A percentile compares a stretch with the other conserved stretches of the same genome.
Evolutionary conservation across 2,329 filamentous ascomycete genomes (phyloP).

Genomic region (Phyllosticta ampelicida): DNA sequence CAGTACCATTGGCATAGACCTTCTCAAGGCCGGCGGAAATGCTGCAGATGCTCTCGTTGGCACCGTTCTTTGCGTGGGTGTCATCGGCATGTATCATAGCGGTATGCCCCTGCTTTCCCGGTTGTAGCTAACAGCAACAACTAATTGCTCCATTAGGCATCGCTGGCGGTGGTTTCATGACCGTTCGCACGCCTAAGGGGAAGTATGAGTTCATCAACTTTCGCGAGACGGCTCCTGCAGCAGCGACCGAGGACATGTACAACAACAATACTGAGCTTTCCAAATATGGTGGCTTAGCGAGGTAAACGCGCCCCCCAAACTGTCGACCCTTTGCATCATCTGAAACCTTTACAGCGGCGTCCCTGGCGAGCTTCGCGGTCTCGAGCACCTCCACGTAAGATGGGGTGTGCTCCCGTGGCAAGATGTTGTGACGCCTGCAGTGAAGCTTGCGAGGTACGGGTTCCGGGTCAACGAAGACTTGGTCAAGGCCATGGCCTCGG

Average conservation of each 20-base stretch:
- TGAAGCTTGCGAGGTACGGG: constrained; percentile 50
- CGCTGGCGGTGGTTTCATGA: constrained; percentile 83
- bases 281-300: constrained; percentile 57
- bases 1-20: constrained; percentile 35
- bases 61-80: constrained; percentile 37
- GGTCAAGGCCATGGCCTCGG: constrained; percentile 57
- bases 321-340: not conserved
- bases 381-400: constrained; percentile 65
- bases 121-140: not conserved
- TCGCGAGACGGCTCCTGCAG: constrained; percentile 74
- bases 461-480: constrained; percentile 62
- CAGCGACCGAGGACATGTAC: constrained; percentile 79
- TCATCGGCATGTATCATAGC: constrained; percentile 38
- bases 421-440: constrained; percentile 61
- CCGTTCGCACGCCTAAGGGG: constrained; percentile 63
- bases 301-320: constrained; percentile 8
- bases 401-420: constrained; percentile 51
- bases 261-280: constrained; percentile 56
- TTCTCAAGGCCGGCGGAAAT: constrained; percentile 40
- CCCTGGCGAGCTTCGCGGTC: constrained; percentile 64
- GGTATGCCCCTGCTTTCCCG: constrained; percentile 10
- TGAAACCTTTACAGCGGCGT: constrained; percentile 41
- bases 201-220: constrained; percentile 82
- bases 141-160: constrained; percentile 47
- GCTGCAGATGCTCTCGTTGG: constrained; percentile 40